These are phyloP conservation scores for Platanus orientalis DNA, from an alignment of 164 flowering plant species.

Conservation along the genomic window DNA sequence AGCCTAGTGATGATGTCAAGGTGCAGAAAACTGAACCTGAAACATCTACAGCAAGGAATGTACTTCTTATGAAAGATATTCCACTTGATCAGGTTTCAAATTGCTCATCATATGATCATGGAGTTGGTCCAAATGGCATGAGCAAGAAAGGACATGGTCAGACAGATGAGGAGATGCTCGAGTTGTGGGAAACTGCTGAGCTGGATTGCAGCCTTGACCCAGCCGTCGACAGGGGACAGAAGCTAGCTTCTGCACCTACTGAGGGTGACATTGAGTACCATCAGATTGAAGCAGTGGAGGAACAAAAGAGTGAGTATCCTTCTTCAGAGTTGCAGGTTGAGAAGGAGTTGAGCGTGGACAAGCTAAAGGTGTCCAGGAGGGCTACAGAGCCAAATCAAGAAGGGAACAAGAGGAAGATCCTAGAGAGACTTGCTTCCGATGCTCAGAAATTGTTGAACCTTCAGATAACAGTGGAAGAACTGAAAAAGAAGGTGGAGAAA, in stretches of 20 bases:
- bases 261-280: background rate
- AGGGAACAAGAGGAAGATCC: constrained; percentile 50
- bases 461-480: constrained; percentile 62
- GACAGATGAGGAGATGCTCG: constrained; percentile 37
- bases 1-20: constrained; percentile 9
- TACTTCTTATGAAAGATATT: constrained; percentile 52
- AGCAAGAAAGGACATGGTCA: constrained; percentile 33
- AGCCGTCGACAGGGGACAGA: constrained; percentile 26
- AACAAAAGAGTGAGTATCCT: background rate
- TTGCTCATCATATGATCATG: constrained; percentile 29
- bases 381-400: constrained; percentile 29
- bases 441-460: constrained; percentile 68
- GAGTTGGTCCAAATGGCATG: constrained; percentile 13
- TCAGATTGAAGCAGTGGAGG: background rate
- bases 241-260: constrained; percentile 5
- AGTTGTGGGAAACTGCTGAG: constrained; percentile 48
- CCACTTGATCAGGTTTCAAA: constrained; percentile 65
- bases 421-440: constrained; percentile 76
- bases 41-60: constrained; percentile 28
- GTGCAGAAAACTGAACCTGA: constrained; percentile 21
- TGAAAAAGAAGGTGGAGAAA: constrained; percentile 66
- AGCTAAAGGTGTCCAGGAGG: constrained; percentile 51
- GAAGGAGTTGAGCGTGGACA: constrained; percentile 58
- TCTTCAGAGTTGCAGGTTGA: background rate
- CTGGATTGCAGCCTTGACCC: constrained; percentile 28